A percentile compares a stretch with the other conserved stretches of the same genome.
Evolutionary conservation across 164 flowering plant genomes (phyloP).

Genomic region (Brasenia schreberi): DNA sequence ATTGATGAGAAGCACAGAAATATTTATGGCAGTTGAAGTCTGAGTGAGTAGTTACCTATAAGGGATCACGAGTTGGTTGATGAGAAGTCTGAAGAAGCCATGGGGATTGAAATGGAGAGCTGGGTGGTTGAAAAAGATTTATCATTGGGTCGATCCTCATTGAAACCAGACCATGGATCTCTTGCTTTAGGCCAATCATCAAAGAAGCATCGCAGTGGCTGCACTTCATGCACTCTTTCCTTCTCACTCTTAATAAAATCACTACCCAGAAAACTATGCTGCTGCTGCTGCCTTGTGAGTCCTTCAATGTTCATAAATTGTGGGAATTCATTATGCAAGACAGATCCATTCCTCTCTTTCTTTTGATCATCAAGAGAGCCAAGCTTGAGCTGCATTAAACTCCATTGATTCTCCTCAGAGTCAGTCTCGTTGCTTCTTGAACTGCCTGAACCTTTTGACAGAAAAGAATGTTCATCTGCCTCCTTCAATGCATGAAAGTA

Average conservation of each 20-base stretch:
- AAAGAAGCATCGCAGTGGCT: constrained; percentile 57
- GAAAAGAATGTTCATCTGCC: constrained; percentile 22
- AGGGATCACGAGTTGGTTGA: neutral
- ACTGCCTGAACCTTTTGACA: constrained; percentile 21
- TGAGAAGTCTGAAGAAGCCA: constrained; percentile 25
- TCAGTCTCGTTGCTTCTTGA: constrained; percentile 12
- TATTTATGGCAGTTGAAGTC: too few species aligned
- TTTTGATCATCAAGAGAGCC: constrained; percentile 16
- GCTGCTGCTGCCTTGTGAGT: constrained; percentile 8
- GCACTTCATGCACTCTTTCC: constrained; percentile 24
- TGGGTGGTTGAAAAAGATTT: constrained; percentile 33
- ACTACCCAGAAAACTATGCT: constrained; percentile 31
- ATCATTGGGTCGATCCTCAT: constrained; percentile 18
- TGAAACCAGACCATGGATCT: constrained; percentile 34
- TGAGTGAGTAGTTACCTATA: neutral
- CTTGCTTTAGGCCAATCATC: constrained; percentile 59
- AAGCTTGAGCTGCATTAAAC: constrained; percentile 40
- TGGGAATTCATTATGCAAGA: constrained; percentile 8
- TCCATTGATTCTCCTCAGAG: constrained; percentile 42
- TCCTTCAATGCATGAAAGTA: constrained; percentile 20
- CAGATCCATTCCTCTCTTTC: constrained; percentile 25
- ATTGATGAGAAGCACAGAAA: too few species aligned
- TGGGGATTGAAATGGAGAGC: constrained; percentile 67
- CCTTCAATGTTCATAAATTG: constrained; percentile 8
- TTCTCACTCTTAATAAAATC: constrained; percentile 25